Percentiles rank a stretch among this genome's conserved stretches.
phyloP scores from a whole-genome alignment of 768 basidiomycete genomes.

The Candolleomyces aberdarensis region DNA sequence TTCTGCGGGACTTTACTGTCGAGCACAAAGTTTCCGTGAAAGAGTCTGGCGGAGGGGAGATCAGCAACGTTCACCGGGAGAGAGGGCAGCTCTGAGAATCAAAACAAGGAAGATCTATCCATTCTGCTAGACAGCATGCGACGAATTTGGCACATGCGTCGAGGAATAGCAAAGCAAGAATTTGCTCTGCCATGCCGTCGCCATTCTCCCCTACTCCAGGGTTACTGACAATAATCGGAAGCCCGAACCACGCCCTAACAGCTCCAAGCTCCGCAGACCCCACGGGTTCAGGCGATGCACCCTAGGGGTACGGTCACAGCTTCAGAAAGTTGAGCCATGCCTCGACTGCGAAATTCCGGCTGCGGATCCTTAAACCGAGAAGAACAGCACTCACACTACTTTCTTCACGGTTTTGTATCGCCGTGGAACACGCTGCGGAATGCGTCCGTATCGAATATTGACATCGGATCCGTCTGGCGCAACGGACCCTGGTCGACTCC shows the following conservation, averaged over 20 bases:
- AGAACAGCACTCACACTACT: slow-evolving; percentile 61
- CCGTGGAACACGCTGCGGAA: slow-evolving; percentile 86
- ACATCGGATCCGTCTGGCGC: slow-evolving; percentile 31
- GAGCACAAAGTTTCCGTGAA: slow-evolving; percentile 91
- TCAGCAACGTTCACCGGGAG: not conserved
- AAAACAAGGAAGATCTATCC: too few species aligned
- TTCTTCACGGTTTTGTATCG: slow-evolving; percentile 93
- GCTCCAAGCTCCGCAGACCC: too few species aligned
- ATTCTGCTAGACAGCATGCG: too few species aligned
- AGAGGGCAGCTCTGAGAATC: not conserved
- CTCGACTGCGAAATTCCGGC: not conserved
- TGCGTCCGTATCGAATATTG: slow-evolving; percentile 84
- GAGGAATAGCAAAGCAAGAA: too few species aligned
- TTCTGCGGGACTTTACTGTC: slow-evolving; percentile 91
- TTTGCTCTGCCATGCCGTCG: too few species aligned
- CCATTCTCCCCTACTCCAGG: too few species aligned
- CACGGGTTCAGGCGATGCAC: too few species aligned
- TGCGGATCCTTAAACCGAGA: not conserved
- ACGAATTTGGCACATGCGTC: too few species aligned
- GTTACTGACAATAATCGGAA: too few species aligned
- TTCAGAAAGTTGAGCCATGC: too few species aligned
- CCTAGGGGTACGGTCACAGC: too few species aligned
- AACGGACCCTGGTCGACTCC: slow-evolving; percentile 16
- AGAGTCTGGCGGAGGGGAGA: slow-evolving; percentile 46
- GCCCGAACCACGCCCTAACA: too few species aligned